Base-by-base conservation (phyloP, 2,329 filamentous ascomycete species). In the Aspergillus aculeatus region DNA sequence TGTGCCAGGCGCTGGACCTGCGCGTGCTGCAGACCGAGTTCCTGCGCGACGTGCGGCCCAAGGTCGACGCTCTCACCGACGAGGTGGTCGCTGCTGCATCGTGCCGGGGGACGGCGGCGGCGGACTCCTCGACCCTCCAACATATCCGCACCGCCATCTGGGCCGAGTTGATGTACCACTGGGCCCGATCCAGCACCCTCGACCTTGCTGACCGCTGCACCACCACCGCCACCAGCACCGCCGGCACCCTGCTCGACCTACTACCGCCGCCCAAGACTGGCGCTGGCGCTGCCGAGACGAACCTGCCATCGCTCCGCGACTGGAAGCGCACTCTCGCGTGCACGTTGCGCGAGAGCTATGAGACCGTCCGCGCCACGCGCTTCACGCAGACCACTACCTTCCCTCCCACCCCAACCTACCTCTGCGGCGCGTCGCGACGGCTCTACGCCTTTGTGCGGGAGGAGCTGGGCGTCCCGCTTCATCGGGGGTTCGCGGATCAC, bases 1-100 rank as follows among this genome's bases (percentile, higher is more conserved):
- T 82, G 0, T 88, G 86, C 62, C 86, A 89, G 69, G 87, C 84
- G 0, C 71, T 84, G 0, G 83, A 84, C 62, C 71, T 84, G 3
- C 76, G 83, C 1, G 77, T 71, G 7, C 60, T 64, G 19, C 66
- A 69, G 26, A 29, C 50, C 0, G 57, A 58, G 14, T 70, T 70
- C 31, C 60, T 67, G n/a, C 52, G 57, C 1, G 31, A 21, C 5
- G 50, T 61, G 10, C 41, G 44, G 1, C 49, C 16, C 2, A 50
- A 57, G 11, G 49, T 68, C n/a, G 52, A 56, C 24, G 54, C 59
- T 12, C 50, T 50, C 23, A 63, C 59, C 26, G 21, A 2, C 5
- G 16, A 41, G 2, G 12, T 31, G 9, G 32, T 38, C 21, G 41
- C 41, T n/a, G 32, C 16, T 5, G 31, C 23, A 26, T 4, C 24